Conservation (phyloP, 441 rosid species). For the Iberis amara region DNA sequence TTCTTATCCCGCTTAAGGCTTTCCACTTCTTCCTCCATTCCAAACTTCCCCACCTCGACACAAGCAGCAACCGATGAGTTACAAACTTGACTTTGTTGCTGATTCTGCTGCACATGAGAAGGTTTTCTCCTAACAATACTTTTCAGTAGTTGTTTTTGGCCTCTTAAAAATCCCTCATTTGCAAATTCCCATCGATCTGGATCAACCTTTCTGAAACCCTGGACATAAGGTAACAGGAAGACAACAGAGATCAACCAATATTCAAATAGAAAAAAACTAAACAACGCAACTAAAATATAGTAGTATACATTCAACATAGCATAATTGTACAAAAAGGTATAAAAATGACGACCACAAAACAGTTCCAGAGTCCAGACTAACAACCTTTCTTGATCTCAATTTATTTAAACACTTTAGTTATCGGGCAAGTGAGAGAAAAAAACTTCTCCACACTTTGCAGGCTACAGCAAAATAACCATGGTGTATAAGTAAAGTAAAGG, state of each 20-base stretch:
- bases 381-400: constrained; percentile 5
- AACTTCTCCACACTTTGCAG: not conserved
- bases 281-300: too few species aligned
- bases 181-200: constrained; percentile 55
- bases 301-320: constrained; percentile 15
- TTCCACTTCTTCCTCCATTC: constrained; percentile 49
- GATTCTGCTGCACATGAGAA: constrained; percentile 22
- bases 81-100: constrained; percentile 41
- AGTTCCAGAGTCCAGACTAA: constrained; percentile 19
- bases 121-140: constrained; percentile 41
- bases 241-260: not conserved
- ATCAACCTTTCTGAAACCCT: constrained; percentile 58
- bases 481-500: not conserved
- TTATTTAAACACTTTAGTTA: not conserved
- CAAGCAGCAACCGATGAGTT: constrained; percentile 40
- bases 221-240: constrained; percentile 13
- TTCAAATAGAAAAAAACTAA: not conserved
- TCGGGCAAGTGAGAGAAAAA: not conserved
- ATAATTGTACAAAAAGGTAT: constrained; percentile 5
- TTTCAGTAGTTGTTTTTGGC: constrained; percentile 47
- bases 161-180: constrained; percentile 48
- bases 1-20: constrained; percentile 48
- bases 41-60: constrained; percentile 58
- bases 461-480: not conserved
- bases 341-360: constrained; percentile 23